Evolutionary conservation across 2,329 filamentous ascomycete genomes (phyloP).

Genomic region (Pseudogymnoascus sp.): DNA sequence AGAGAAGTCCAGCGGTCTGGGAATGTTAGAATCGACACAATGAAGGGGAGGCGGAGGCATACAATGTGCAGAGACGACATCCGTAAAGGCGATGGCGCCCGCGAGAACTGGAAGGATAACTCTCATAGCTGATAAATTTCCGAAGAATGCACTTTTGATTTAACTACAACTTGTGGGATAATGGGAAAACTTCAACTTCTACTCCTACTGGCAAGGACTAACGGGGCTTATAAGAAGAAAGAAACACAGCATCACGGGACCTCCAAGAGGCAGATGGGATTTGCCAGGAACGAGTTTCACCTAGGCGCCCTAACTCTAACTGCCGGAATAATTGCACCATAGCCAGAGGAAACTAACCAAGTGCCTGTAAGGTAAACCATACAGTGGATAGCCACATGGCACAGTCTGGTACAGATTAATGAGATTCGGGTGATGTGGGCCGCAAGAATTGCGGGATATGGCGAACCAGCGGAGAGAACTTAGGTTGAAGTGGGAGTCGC

Average conservation of each 20-base stretch:
- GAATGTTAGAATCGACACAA: not conserved
- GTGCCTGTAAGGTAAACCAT: not conserved
- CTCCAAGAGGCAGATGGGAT: not conserved
- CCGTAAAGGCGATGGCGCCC: not conserved
- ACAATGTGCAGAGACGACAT: conserved; percentile 3
- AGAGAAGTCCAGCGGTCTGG: conserved; percentile 10
- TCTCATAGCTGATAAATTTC: conserved; percentile 12
- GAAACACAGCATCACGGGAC: not conserved
- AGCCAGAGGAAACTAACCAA: not conserved
- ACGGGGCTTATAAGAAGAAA: not conserved
- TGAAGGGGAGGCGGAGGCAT: not conserved
- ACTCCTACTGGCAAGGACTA: conserved; percentile 14
- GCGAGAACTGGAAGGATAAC: not conserved
- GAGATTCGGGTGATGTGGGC: not conserved
- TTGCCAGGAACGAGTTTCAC: not conserved
- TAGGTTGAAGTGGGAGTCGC: not conserved
- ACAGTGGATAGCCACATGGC: not conserved
- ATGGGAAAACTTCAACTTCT: not conserved
- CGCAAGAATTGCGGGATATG: conserved; percentile 1
- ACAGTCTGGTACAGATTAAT: not conserved
- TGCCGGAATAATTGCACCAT: not conserved
- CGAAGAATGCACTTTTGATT: not conserved
- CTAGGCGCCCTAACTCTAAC: not conserved
- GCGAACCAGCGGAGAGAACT: not conserved
- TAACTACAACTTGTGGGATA: not conserved